phyloP scores from a whole-genome alignment of 192 early-diverging fungal species.

The Kickxella alabastrina region DNA sequence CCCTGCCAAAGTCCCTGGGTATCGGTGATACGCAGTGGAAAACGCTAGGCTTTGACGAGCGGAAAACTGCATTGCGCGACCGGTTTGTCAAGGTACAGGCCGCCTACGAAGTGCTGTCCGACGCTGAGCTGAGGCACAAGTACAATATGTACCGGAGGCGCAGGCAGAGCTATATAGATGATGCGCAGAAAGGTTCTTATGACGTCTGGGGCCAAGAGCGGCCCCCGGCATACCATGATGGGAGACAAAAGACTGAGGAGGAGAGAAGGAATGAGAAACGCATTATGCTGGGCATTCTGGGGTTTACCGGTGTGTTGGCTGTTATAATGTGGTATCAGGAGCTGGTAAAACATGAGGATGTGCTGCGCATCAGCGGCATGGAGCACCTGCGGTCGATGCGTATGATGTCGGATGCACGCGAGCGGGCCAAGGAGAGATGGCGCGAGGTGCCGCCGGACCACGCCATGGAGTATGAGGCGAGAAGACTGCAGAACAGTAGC shows the following conservation, averaged over 20 bases:
- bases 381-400: slow-evolving; percentile 3
- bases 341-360: slow-evolving; percentile 9
- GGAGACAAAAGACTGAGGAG: background rate
- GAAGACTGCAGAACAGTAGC: slow-evolving; percentile 1
- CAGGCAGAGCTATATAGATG: background rate
- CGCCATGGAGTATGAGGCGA: slow-evolving; percentile 25
- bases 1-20: background rate
- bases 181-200: no score
- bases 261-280: slow-evolving; percentile 5
- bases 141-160: slow-evolving; percentile 11
- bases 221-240: slow-evolving; percentile 7
- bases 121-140: slow-evolving; percentile 6
- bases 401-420: slow-evolving; percentile 16
- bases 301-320: slow-evolving; percentile 18
- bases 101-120: slow-evolving; percentile 30
- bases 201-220: slow-evolving; percentile 35
- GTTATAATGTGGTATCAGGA: slow-evolving; percentile 8
- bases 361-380: background rate
- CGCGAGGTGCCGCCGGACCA: slow-evolving; percentile 29
- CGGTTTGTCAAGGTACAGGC: slow-evolving; percentile 15
- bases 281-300: slow-evolving; percentile 14
- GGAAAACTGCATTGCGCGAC: slow-evolving; percentile 11
- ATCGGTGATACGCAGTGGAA: slow-evolving; percentile 12
- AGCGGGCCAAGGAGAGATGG: slow-evolving; percentile 29
- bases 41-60: slow-evolving; percentile 2